Evolutionary conservation across 2,329 filamentous ascomycete species (phyloP).

Genomic region (Xylaria digitata): DNA sequence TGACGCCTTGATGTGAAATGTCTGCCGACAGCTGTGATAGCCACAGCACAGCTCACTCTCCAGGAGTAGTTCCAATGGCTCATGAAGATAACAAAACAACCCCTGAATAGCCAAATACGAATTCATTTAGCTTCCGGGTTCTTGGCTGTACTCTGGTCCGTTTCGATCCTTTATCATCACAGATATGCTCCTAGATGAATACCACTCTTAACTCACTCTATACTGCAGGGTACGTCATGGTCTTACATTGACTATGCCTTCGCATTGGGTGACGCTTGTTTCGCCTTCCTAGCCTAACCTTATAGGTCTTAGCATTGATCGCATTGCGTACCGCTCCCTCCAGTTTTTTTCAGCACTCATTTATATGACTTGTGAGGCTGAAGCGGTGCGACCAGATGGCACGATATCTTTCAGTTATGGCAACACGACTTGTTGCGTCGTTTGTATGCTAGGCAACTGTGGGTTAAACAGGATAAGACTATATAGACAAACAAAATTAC

Average conservation of each 20-base stretch:
- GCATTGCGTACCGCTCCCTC: conserved; percentile 1
- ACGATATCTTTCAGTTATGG: conserved; percentile 32
- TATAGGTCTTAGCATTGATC: background rate
- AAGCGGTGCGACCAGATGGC: conserved; percentile 19
- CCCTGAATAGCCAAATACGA: conserved; percentile 17
- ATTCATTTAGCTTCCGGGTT: conserved; percentile 19
- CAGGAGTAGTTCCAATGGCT: background rate
- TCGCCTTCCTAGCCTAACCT: conserved; percentile 17
- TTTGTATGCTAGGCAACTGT: background rate
- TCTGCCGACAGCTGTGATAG: background rate
- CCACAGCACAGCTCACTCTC: background rate
- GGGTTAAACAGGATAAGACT: background rate
- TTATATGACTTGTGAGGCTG: conserved; percentile 32
- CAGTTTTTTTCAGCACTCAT: conserved; percentile 21
- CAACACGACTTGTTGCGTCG: conserved; percentile 22
- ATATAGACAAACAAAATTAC: background rate
- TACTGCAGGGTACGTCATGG: conserved; percentile 19
- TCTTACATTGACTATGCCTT: background rate
- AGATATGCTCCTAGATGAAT: conserved; percentile 23
- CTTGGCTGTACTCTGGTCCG: conserved; percentile 3
- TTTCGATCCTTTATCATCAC: conserved; percentile 34
- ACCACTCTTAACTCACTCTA: conserved; percentile 11
- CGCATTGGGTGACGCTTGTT: conserved; percentile 21
- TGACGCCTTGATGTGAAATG: conserved; percentile 11
- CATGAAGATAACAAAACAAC: conserved; percentile 7